Conservation (phyloP, 345 rosid genomes). For the Acer saccharum region DNA sequence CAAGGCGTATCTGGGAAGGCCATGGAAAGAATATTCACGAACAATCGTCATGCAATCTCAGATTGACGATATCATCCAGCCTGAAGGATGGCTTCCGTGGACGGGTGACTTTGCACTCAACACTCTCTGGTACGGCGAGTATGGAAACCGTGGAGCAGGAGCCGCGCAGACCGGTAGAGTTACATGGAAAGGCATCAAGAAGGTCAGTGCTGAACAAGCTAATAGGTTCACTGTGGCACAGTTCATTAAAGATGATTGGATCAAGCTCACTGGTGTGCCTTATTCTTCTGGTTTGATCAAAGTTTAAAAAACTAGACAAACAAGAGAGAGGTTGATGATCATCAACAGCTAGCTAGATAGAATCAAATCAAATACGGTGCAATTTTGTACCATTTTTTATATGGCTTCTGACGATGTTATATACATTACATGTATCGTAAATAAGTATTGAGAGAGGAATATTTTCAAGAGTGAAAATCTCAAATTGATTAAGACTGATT, state of each 20-base stretch:
- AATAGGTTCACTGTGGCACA: slow-evolving; percentile 30
- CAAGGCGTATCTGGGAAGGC: slow-evolving; percentile 76
- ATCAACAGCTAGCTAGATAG: no score
- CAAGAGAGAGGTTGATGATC: no score
- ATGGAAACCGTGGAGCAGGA: slow-evolving; percentile 64
- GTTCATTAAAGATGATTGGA: slow-evolving; percentile 56
- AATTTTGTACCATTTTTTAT: no score
- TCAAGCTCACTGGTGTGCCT: slow-evolving; percentile 39
- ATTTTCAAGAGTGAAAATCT: no score
- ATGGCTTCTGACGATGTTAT: no score
- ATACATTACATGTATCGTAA: no score
- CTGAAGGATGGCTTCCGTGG: slow-evolving; percentile 70
- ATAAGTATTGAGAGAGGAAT: no score
- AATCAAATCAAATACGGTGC: no score
- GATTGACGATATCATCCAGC: slow-evolving; percentile 55
- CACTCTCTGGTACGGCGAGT: slow-evolving; percentile 64
- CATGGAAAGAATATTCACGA: slow-evolving; percentile 64
- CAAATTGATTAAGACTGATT: no score
- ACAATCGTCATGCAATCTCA: slow-evolving; percentile 58
- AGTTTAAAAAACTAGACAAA: background rate
- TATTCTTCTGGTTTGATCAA: background rate
- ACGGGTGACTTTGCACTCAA: slow-evolving; percentile 42
- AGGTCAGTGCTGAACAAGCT: slow-evolving; percentile 25
- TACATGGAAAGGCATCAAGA: slow-evolving; percentile 60
- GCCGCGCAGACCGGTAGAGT: slow-evolving; percentile 45